Evolutionary conservation across 2,329 filamentous ascomycete genomes (phyloP).

Genomic region (Fusarium chaquense): DNA sequence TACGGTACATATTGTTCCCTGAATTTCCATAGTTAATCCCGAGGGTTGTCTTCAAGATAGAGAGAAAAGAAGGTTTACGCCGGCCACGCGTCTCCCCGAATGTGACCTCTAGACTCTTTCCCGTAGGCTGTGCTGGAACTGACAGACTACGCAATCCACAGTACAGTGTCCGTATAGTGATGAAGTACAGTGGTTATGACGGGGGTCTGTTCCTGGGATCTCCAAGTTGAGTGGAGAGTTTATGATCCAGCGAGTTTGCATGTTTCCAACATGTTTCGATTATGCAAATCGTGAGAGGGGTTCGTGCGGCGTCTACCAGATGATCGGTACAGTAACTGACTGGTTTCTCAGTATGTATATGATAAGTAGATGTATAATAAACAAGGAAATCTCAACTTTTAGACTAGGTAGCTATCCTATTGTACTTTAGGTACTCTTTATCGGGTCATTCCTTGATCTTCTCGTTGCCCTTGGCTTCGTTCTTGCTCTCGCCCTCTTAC

Average conservation of each 20-base stretch:
- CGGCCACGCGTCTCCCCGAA: slow-evolving; percentile 21
- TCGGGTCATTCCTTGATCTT: slow-evolving; percentile 14
- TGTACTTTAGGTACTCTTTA: too few relatives aligned
- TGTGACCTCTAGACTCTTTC: neutral
- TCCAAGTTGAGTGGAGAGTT: neutral
- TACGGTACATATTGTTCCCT: neutral
- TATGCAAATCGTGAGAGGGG: slow-evolving; percentile 9
- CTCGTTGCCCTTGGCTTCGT: neutral
- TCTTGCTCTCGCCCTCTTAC: neutral
- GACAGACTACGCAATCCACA: neutral
- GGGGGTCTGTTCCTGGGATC: neutral
- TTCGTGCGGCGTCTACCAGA: slow-evolving; percentile 14
- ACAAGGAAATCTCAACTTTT: neutral
- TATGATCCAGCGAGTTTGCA: neutral
- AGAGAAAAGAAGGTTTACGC: neutral
- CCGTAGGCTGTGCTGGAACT: neutral
- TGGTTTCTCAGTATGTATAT: neutral
- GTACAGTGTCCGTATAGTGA: neutral
- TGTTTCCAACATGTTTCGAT: slow-evolving; percentile 22
- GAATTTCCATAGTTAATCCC: neutral
- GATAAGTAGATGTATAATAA: neutral
- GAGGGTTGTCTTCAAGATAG: neutral
- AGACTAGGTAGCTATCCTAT: neutral
- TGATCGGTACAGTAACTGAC: slow-evolving; percentile 7
- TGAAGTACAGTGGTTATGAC: neutral